A percentile compares a stretch with the other conserved stretches of the same genome.
Evolutionary conservation across 257 asterid genomes (phyloP).

Genomic region (Solanum megistacrolobum): DNA sequence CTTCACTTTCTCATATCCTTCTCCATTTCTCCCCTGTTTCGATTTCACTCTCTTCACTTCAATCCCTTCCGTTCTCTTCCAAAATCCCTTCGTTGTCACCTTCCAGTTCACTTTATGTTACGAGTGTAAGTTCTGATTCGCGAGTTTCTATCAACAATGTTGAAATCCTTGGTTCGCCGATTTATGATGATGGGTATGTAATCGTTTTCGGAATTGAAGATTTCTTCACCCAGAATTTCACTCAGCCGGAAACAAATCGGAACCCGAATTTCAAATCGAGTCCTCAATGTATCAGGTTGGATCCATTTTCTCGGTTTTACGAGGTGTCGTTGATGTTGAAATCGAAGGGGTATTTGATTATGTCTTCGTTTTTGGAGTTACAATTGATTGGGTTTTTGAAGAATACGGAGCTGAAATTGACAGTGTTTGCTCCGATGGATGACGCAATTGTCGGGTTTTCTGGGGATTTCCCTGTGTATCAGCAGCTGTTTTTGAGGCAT

Average conservation of each 20-base stretch:
- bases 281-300: conserved; percentile 16
- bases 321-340: conserved; percentile 45
- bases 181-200: conserved; percentile 63
- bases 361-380: conserved; percentile 64
- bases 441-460: conserved; percentile 32
- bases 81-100: conserved; percentile 53
- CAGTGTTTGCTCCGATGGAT: conserved; percentile 66
- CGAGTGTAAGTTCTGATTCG: conserved; percentile 12
- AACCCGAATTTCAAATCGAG: conserved; percentile 6
- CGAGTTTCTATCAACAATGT: conserved; percentile 45
- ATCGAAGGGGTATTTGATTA: conserved; percentile 54
- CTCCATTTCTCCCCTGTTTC: conserved; percentile 70
- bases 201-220: conserved; percentile 41
- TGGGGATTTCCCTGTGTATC: conserved; percentile 34
- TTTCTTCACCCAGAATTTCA: conserved; percentile 40
- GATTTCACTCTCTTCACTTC: conserved; percentile 47
- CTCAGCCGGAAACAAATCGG: neutral
- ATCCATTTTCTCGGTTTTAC: conserved; percentile 19
- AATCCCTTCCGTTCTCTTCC: conserved; percentile 48
- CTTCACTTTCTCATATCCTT: conserved; percentile 51
- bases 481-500: conserved; percentile 53
- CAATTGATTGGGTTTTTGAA: conserved; percentile 48
- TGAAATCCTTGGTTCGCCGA: conserved; percentile 23
- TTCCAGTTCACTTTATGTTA: conserved; percentile 32
- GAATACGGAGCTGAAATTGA: conserved; percentile 20